Conservation (phyloP, 768 basidiomycete genomes). For the Dentipellis fragilis region DNA sequence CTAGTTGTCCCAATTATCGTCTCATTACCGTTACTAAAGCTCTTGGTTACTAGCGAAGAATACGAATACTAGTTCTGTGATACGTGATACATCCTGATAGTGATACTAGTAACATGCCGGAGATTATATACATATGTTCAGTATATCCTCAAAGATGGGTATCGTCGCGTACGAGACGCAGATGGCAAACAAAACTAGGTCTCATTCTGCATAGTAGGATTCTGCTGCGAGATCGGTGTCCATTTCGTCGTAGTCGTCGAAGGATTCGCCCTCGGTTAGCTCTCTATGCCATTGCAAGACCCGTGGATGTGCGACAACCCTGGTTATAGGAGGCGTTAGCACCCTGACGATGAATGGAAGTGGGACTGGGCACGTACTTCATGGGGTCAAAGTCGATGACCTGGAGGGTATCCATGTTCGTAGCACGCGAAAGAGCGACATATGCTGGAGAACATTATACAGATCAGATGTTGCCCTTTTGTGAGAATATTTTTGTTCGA, state of each 20-base stretch:
- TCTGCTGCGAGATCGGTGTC: not conserved
- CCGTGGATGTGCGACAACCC: slow-evolving; percentile 54
- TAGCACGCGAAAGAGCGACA: slow-evolving; percentile 67
- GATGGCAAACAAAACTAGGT: not conserved
- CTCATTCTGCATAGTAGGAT: not conserved
- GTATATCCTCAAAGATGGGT: no score
- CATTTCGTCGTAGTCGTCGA: not conserved
- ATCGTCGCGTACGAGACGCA: not conserved
- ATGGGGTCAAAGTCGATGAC: slow-evolving; percentile 50
- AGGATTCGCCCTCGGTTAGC: not conserved
- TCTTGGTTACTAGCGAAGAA: no score
- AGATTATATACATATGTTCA: no score
- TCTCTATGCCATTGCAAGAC: slow-evolving; percentile 42
- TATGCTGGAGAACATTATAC: slow-evolving; percentile 33
- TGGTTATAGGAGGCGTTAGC: slow-evolving; percentile 17
- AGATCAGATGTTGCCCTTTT: not conserved
- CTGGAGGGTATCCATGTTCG: slow-evolving; percentile 52
- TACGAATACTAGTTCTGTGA: no score
- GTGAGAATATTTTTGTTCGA: not conserved
- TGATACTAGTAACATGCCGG: no score
- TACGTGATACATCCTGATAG: no score
- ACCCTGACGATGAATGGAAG: not conserved
- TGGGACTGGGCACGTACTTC: slow-evolving; percentile 32
- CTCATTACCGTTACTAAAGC: no score
- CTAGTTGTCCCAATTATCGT: no score